A percentile compares a stretch with the other conserved stretches of the same genome.
Conservation (phyloP, 805 yeast genomes). For the Suhomyces emberorum region DNA sequence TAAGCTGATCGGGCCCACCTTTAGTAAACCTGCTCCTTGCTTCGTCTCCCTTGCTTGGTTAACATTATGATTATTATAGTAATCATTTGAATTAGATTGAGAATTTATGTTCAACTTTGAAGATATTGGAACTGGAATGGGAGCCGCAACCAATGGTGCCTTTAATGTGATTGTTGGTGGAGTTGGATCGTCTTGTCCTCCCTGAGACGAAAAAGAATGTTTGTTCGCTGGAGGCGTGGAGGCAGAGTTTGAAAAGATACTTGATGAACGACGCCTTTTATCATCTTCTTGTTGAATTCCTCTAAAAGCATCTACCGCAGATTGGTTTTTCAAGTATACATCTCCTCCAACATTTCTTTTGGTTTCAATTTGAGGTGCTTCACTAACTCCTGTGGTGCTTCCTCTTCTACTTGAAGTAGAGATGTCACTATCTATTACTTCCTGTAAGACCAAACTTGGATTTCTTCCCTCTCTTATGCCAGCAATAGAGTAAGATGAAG, state of each 20-base stretch:
- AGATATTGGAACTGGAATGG: slow-evolving; percentile 14
- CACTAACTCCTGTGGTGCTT: slow-evolving; percentile 18
- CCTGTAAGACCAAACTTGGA: slow-evolving; percentile 27
- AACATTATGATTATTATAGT: background rate
- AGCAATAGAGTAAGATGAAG: slow-evolving; percentile 18
- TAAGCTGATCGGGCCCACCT: slow-evolving; percentile 35
- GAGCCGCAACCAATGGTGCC: slow-evolving; percentile 10
- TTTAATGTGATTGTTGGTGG: background rate
- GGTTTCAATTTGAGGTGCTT: slow-evolving; percentile 44
- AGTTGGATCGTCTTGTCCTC: background rate
- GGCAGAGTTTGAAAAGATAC: slow-evolving; percentile 18
- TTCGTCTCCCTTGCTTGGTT: too few relatives aligned
- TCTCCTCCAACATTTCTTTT: slow-evolving; percentile 46
- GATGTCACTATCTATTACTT: slow-evolving; percentile 30
- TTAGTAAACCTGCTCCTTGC: slow-evolving; percentile 11
- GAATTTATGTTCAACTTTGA: background rate
- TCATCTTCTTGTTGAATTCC: slow-evolving; percentile 42
- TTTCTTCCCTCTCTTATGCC: slow-evolving; percentile 28
- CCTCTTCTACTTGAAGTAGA: slow-evolving; percentile 18
- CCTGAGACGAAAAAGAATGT: slow-evolving; percentile 13
- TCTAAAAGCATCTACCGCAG: slow-evolving; percentile 41
- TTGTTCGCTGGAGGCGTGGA: slow-evolving; percentile 15
- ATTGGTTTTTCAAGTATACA: slow-evolving; percentile 39
- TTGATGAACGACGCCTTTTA: slow-evolving; percentile 32
- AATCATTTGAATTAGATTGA: background rate